Evolutionary conservation across 352 stramenopile genomes (phyloP).

Genomic region (Sclerospora graminicola): DNA sequence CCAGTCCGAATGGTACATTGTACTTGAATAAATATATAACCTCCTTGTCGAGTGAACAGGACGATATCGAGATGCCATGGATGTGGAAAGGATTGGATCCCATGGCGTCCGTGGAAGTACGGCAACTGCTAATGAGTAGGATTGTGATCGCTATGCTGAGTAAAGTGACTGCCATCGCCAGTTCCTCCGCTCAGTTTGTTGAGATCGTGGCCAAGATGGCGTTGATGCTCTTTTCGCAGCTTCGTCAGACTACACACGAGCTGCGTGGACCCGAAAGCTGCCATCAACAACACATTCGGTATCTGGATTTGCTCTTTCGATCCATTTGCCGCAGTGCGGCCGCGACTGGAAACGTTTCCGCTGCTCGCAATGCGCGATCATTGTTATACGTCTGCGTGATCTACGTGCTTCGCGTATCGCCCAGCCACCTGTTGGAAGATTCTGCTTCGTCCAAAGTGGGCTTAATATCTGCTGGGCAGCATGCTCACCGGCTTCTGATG

Average conservation of each 20-base stretch:
- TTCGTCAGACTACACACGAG: conserved; percentile 7
- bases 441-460: conserved; percentile 9
- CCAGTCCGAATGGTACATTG: too few species aligned
- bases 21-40: too few species aligned
- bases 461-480: conserved; percentile 8
- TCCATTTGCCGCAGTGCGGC: conserved; percentile 46
- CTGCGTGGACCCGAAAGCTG: conserved; percentile 20
- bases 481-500: conserved; percentile 26
- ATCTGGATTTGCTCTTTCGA: too few species aligned
- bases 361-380: conserved; percentile 63
- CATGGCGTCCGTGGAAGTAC: too few species aligned
- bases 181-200: conserved; percentile 56
- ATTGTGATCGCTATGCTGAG: conserved; percentile 49
- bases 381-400: conserved; percentile 69
- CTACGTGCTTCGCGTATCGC: conserved; percentile 48
- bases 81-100: too few species aligned
- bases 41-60: too few species aligned
- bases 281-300: conserved; percentile 32
- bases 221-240: too few species aligned
- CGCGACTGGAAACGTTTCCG: conserved; percentile 57
- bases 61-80: too few species aligned
- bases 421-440: conserved; percentile 13
- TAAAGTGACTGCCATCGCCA: conserved; percentile 46
- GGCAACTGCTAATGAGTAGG: too few species aligned
- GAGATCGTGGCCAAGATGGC: too few species aligned